Evolutionary conservation across 768 basidiomycete species (phyloP), one percentile per base, ranked within the genome.

Genomic region (Hydnum rufescens): DNA sequence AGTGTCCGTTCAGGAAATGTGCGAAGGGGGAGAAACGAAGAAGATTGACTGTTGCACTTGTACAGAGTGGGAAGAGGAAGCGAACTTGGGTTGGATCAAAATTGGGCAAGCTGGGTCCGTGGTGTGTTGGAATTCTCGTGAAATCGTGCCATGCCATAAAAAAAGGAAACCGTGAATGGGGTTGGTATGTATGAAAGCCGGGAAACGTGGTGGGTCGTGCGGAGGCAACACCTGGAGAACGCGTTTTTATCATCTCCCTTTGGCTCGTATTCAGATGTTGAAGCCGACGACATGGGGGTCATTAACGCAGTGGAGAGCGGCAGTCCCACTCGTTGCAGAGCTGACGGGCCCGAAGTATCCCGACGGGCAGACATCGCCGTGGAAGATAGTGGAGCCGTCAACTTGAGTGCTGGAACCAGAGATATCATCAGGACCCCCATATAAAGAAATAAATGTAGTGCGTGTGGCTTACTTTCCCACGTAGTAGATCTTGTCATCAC

Each of bases 321-420:
- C 49, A 26, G 26, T 16, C 26, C 49, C 49, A 28, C 6, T 8
- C 8, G 59, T 84, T 81, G 54, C 82, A 71, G 66, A 83, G 81
- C 75, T 82, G 78, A 18, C 8, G 29, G 26, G 6, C 18, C 49
- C 49, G 26, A 8, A 50, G 49, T 6, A 31, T 16, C 49, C 49
- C 6, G 49, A 6, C 16, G 23, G 6, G 32, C 49, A 50, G 6
- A 18, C 16, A 26, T 47, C 26, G 29, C 32, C 29, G 16, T 6
- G 26, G 16, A 16, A 13, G 32, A 31, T 29, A 16, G 16, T 16
- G 26, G 49, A 50, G 18, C 49, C 31, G 26, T 50, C 28, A 8
- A 18, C 49, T 26, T 32, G 49, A 50, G 49, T 50, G 30, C 49
- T 50, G 25, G 25, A 30, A 30, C 13, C 28, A 6, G 25, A 5